Evolutionary conservation across 164 flowering plant genomes (phyloP), one percentile per base, ranked within the genome.

Genomic region (Nelumbo lutea): DNA sequence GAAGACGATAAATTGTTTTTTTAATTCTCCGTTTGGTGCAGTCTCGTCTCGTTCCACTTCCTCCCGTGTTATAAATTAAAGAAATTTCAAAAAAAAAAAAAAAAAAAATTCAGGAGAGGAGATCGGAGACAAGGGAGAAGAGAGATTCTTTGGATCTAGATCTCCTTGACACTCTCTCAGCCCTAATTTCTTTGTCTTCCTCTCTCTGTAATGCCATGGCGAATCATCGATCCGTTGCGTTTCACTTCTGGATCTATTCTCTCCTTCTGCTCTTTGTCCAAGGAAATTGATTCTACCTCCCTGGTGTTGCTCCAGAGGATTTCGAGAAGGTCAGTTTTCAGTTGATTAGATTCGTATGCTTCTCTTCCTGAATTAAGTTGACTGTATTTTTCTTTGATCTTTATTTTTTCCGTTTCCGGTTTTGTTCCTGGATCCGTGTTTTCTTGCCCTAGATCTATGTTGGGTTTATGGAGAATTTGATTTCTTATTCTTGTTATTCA

Each of bases 251-350:
- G 67, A 64, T 75, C 80, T 55, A 64, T 46, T 41, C 73, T 43
- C 42, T 81, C 63, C 62, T 81, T 70, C 76, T 84, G 7, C 61
- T 81, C 41, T 75, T 75, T 42, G 74, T 83, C 81, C 81, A 72
- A 56, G 84, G 75, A 43, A 73, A 71, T 65, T 83, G 72, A 68
- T 89, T 89, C 82, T 87, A 89, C 73, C 89, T 89, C 52, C 92
- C 92, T 14, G 95, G 95, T 10, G 92, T 89, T 59, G 89, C 90
- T 9, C 95, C 92, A 5, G 82, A 84, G 81, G 95, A 89, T 77
- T 87, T 89, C 78, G 53, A 44, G 6, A 83, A 81, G 85, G 95
- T 89, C 42, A 62, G 67, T 63, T 47, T 68, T 27, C 27, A 27
- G 27, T 27, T 27, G 27, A 27, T 27, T 27, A 27, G 27, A 27